Conservation (phyloP, 805 yeast species). For the Lipomyces yamadae region DNA sequence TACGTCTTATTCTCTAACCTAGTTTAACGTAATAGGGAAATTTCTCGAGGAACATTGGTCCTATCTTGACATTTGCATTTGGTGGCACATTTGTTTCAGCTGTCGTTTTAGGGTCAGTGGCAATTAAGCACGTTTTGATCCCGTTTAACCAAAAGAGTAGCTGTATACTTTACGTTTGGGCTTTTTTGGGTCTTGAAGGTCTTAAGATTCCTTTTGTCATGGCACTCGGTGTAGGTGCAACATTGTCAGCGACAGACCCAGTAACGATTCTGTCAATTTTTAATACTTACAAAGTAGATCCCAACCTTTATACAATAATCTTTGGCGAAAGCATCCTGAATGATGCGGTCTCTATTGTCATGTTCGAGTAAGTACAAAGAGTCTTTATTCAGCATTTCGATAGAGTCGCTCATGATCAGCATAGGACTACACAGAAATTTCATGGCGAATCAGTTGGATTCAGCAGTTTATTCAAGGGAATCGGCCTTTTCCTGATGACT, state of each 20-base stretch:
- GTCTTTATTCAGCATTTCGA: neutral
- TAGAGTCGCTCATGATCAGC: neutral
- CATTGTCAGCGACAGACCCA: constrained; percentile 97
- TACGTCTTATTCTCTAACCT: neutral
- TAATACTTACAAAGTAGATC: constrained; percentile 97
- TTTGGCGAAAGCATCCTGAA: constrained; percentile 95
- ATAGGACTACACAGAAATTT: constrained; percentile 86
- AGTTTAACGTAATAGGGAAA: constrained; percentile 59
- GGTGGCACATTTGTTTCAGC: constrained; percentile 96
- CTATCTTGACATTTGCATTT: constrained; percentile 90
- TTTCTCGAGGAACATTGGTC: constrained; percentile 88
- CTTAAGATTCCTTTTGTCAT: constrained; percentile 91
- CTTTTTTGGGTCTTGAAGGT: constrained; percentile 88
- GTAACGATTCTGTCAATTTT: constrained; percentile 95
- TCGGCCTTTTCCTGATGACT: constrained; percentile 89
- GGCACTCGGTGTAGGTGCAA: constrained; percentile 96
- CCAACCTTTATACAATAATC: constrained; percentile 93
- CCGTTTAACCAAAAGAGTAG: neutral
- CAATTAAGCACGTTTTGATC: neutral
- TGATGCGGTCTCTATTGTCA: constrained; percentile 97
- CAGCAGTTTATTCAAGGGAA: constrained; percentile 84
- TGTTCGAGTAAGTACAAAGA: constrained; percentile 66
- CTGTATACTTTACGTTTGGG: constrained; percentile 67
- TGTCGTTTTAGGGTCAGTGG: constrained; percentile 81
- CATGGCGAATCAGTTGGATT: constrained; percentile 82